Evolutionary conservation across 2,329 filamentous ascomycete species (phyloP).

Genomic region (Moelleriella libera): DNA sequence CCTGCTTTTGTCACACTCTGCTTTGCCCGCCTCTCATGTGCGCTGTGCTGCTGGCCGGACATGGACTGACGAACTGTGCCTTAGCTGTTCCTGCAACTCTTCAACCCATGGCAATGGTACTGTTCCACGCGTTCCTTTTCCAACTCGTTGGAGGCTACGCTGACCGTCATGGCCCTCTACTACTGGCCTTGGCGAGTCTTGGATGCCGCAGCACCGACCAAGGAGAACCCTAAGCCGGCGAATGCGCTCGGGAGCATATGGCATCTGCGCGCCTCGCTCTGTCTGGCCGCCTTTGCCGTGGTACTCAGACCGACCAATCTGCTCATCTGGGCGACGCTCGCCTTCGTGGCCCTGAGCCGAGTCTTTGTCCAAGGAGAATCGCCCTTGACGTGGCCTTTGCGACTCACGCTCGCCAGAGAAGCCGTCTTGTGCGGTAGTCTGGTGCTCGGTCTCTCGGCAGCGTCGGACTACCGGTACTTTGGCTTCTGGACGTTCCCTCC

Average conservation of each 20-base stretch:
- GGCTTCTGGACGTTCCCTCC: slow-evolving; percentile 79
- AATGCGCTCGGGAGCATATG: slow-evolving; percentile 12
- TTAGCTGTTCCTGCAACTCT: slow-evolving; percentile 21
- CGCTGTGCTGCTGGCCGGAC: not conserved
- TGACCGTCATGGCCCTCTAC: slow-evolving; percentile 67
- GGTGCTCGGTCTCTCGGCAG: slow-evolving; percentile 47
- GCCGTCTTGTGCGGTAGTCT: slow-evolving; percentile 46
- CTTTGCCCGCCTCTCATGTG: not conserved
- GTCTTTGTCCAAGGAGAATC: slow-evolving; percentile 20
- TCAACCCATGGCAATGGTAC: slow-evolving; percentile 80
- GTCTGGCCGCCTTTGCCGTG: slow-evolving; percentile 68
- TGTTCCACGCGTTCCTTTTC: slow-evolving; percentile 87
- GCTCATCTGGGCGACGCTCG: slow-evolving; percentile 67
- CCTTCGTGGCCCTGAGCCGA: slow-evolving; percentile 29
- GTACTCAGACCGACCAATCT: slow-evolving; percentile 81
- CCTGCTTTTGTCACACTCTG: not conserved
- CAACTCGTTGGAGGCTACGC: slow-evolving; percentile 81
- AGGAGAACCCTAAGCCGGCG: slow-evolving; percentile 22
- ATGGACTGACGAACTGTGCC: not conserved
- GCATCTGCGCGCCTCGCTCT: slow-evolving; percentile 42
- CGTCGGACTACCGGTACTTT: slow-evolving; percentile 69
- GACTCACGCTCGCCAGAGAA: slow-evolving; percentile 46
- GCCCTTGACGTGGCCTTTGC: slow-evolving; percentile 25
- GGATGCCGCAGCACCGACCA: slow-evolving; percentile 21
- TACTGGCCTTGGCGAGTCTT: slow-evolving; percentile 78